Evolutionary conservation across 2,329 filamentous ascomycete species (phyloP), one percentile per base, ranked within the genome.

Genomic region (Penicillium sp.): DNA sequence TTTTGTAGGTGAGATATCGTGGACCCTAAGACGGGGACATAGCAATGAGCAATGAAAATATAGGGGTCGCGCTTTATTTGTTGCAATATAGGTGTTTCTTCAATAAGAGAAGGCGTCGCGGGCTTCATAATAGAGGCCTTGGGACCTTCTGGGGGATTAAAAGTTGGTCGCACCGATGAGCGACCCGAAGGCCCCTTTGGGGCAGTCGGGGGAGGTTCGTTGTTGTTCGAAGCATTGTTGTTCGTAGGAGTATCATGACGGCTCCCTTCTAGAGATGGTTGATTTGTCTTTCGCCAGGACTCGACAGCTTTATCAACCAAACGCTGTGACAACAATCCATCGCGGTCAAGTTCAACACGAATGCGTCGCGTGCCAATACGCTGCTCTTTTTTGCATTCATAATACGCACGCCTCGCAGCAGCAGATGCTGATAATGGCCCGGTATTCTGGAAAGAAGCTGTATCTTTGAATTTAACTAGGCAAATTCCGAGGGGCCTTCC

Each of bases 401-500:
- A 86, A 57, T 74, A 78, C 9, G 94, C 94, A 64, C 84, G 83
- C 65, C 89, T 90, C 8, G 94, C 93, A 42, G 92, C 90, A 59
- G 89, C 87, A 42, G 88, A 84, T 5, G 91, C 94, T 50, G 86
- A 82, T 40, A 90, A 76, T 2, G 81, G 74, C 1, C 76, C 66
- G 20, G 63, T 77, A 65, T 74, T 84, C 67, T 76, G 79, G 63
- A 73, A 79, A 62, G 78, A 77, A 70, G 54, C 75, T 72, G 76
- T 84, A 69, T 97, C 93, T 66, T 88, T 86, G 72, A 95, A 99
- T 58, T 88, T 86, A 68, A 99, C 91, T 16, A 91, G 90, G 62
- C 90, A 96, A 69, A 99, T 92, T 12, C 94, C 94, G 12, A 99
- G 82, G 68, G 95, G 96, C 67, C 90, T 94, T 18, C 94, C 94